phyloP scores from a whole-genome alignment of 2,329 filamentous ascomycete species.

The Botryosphaeria dothidea region DNA sequence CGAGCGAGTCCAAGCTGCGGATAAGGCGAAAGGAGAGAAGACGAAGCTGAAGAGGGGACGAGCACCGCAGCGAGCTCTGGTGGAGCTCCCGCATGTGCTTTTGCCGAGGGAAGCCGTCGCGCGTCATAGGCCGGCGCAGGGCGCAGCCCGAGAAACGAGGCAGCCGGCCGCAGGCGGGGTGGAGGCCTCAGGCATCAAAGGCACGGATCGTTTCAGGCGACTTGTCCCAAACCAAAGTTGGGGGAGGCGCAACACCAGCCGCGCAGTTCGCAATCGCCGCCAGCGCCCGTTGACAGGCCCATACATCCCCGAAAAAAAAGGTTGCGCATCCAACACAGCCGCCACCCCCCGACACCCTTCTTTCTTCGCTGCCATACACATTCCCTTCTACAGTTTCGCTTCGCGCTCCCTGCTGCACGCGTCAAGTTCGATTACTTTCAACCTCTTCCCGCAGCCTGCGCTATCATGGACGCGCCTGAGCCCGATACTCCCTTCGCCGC shows the following conservation, averaged over 20 bases:
- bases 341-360: neutral
- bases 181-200: conserved; percentile 26
- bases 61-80: neutral
- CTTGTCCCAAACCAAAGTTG: conserved; percentile 16
- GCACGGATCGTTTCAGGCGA: conserved; percentile 28
- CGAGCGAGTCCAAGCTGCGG: neutral
- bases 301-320: conserved; percentile 1
- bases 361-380: neutral
- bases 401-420: neutral
- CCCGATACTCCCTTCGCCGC: conserved; percentile 91
- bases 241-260: conserved; percentile 17
- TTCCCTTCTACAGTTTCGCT: neutral
- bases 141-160: neutral
- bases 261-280: conserved; percentile 15
- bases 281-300: conserved; percentile 10
- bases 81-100: neutral
- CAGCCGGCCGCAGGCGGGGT: conserved; percentile 14
- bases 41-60: neutral
- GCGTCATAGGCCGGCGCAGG: conserved; percentile 1
- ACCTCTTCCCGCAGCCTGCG: neutral
- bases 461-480: conserved; percentile 79
- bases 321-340: conserved; percentile 6
- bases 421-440: neutral
- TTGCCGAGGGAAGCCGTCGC: conserved; percentile 9
- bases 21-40: neutral